These are phyloP conservation scores for Logfia minima DNA, from an alignment of 129 eudicot genomes.

Conservation along the genomic window DNA sequence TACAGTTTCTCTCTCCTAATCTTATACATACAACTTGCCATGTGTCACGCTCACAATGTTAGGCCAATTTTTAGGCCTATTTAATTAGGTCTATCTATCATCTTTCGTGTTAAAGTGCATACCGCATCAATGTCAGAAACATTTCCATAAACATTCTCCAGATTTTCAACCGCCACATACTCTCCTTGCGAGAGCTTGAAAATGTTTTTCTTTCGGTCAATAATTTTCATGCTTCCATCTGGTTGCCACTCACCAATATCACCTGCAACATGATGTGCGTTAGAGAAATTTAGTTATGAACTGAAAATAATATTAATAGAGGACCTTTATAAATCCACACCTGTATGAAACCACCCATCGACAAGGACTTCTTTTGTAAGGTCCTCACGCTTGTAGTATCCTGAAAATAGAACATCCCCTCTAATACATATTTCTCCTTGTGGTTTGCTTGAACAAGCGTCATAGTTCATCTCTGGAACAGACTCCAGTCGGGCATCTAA, in stretches of 20 bases:
- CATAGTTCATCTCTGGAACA: slow-evolving; percentile 84
- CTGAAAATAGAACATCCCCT: slow-evolving; percentile 70
- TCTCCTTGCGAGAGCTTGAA: slow-evolving; percentile 95
- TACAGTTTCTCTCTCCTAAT: too few relatives aligned
- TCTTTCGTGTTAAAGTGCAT: neutral
- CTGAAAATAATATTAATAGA: slow-evolving; percentile 8
- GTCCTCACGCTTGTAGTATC: slow-evolving; percentile 78
- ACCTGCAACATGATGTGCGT: slow-evolving; percentile 37
- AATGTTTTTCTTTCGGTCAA: slow-evolving; percentile 86
- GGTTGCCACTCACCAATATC: slow-evolving; percentile 95
- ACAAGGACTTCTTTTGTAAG: slow-evolving; percentile 70
- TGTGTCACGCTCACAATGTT: too few relatives aligned
- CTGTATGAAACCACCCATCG: slow-evolving; percentile 94
- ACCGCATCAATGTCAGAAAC: slow-evolving; percentile 71
- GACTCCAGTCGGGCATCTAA: slow-evolving; percentile 74
- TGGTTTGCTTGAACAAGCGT: slow-evolving; percentile 64
- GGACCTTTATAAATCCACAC: slow-evolving; percentile 27
- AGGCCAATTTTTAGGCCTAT: too few relatives aligned
- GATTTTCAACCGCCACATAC: slow-evolving; percentile 89
- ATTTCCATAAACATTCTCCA: slow-evolving; percentile 77
- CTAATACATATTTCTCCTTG: slow-evolving; percentile 74
- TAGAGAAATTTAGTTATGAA: neutral
- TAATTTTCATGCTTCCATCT: slow-evolving; percentile 80
- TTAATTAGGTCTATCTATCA: too few relatives aligned
- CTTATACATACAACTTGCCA: too few relatives aligned